phyloP scores from a whole-genome alignment of 345 rosid species.

The Xanthoceras sorbifolium region DNA sequence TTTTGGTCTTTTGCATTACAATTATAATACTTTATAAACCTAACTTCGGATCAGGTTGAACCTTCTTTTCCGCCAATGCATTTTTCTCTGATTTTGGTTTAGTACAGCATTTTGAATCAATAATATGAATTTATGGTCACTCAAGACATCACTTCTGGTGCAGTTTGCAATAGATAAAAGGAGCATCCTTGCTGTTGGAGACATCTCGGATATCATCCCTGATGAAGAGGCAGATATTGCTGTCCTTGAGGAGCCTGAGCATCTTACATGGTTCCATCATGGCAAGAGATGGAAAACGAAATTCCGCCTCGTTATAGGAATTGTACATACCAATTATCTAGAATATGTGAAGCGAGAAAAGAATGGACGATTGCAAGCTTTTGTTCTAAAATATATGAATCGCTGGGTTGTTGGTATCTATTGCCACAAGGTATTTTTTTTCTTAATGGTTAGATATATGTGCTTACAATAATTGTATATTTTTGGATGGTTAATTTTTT shows the following conservation, averaged over 20 bases:
- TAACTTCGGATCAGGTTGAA: background rate
- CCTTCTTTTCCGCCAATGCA: background rate
- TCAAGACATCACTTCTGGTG: slow-evolving; percentile 20
- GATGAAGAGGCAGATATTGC: slow-evolving; percentile 88
- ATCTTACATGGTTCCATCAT: slow-evolving; percentile 99
- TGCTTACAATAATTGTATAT: background rate
- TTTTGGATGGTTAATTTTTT: background rate
- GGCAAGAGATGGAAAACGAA: slow-evolving; percentile 91
- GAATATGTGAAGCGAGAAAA: slow-evolving; percentile 87
- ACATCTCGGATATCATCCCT: slow-evolving; percentile 67
- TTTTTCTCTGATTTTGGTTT: background rate
- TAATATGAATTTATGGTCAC: slow-evolving; percentile 7
- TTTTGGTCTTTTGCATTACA: too few species aligned
- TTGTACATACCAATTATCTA: slow-evolving; percentile 90
- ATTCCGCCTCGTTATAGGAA: slow-evolving; percentile 73
- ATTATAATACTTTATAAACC: too few species aligned
- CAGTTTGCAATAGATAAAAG: slow-evolving; percentile 87
- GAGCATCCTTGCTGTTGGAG: slow-evolving; percentile 91
- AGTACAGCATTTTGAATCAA: background rate
- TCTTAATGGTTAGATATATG: background rate
- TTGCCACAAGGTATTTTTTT: slow-evolving; percentile 79
- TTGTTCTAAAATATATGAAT: slow-evolving; percentile 62
- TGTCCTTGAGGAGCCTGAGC: slow-evolving; percentile 98
- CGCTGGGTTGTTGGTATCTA: slow-evolving; percentile 84
- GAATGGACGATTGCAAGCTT: slow-evolving; percentile 65